Percentiles rank a stretch among this genome's conserved stretches.
Conservation (phyloP, 495 filamentous ascomycete species). For the Penicillium longicatenatum region DNA sequence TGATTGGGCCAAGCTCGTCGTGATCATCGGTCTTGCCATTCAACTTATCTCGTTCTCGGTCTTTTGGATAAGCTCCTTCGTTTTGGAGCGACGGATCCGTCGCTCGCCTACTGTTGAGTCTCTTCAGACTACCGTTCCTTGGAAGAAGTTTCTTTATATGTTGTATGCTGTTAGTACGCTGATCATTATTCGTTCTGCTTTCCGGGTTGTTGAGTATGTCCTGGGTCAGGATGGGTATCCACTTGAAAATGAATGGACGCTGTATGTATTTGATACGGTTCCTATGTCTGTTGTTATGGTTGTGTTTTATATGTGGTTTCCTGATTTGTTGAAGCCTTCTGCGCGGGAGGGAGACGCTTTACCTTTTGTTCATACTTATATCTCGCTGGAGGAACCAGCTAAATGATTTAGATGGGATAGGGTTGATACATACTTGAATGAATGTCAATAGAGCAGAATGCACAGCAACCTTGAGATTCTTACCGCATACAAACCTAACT, state of each 20-base stretch:
- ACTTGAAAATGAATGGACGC: slow-evolving; percentile 34
- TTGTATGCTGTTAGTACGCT: slow-evolving; percentile 52
- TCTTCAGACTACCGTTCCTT: slow-evolving; percentile 27
- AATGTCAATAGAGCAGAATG: too few species aligned
- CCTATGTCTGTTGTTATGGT: slow-evolving; percentile 55
- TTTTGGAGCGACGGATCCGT: slow-evolving; percentile 32
- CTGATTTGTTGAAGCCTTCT: neutral
- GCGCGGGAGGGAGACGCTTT: too few species aligned
- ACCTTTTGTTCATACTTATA: too few species aligned
- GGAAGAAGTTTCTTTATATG: slow-evolving; percentile 49
- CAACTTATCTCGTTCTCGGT: slow-evolving; percentile 41
- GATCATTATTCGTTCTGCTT: slow-evolving; percentile 59
- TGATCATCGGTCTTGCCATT: slow-evolving; percentile 34
- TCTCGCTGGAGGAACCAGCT: too few species aligned
- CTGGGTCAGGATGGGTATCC: slow-evolving; percentile 52
- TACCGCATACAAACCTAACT: too few species aligned
- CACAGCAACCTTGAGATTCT: too few species aligned
- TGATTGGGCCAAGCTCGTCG: slow-evolving; percentile 14
- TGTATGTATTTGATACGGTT: slow-evolving; percentile 21
- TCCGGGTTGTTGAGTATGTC: slow-evolving; percentile 61
- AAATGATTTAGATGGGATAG: too few species aligned
- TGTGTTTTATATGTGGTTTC: slow-evolving; percentile 37
- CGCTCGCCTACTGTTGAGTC: slow-evolving; percentile 23
- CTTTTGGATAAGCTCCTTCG: slow-evolving; percentile 30
- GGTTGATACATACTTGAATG: too few species aligned